A percentile compares a stretch with the other conserved stretches of the same genome.
These are phyloP conservation scores for Fraxinus nigra DNA, from an alignment of 305 asterid genomes.

Conservation along the genomic window DNA sequence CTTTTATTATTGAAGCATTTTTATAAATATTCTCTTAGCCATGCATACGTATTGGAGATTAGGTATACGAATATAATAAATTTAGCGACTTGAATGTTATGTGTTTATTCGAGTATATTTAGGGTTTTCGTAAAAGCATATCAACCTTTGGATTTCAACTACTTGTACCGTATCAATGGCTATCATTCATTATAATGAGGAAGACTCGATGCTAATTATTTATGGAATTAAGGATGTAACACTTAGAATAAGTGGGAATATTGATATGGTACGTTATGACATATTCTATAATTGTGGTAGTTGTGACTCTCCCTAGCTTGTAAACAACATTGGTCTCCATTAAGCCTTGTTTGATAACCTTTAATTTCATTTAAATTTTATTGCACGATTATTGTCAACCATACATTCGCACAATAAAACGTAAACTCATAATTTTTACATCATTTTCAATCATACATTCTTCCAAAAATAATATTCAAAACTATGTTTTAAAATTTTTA, in stretches of 20 bases:
- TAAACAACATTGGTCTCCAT: not conserved
- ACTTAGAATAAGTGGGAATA: constrained; percentile 38
- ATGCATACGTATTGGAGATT: constrained; percentile 28
- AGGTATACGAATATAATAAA: constrained; percentile 5
- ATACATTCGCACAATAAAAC: too few species aligned
- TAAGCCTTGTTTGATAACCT: too few species aligned
- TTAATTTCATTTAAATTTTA: too few species aligned
- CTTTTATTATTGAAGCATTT: constrained; percentile 29
- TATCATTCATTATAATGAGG: not conserved
- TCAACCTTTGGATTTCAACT: constrained; percentile 38
- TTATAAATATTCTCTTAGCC: constrained; percentile 27
- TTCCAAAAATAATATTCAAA: too few species aligned
- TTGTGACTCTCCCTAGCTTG: constrained; percentile 28
- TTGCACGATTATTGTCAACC: too few species aligned
- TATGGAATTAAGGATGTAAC: constrained; percentile 34
- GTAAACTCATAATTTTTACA: too few species aligned
- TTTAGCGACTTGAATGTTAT: constrained; percentile 5
- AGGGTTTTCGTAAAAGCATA: constrained; percentile 23
- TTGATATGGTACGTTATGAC: constrained; percentile 10
- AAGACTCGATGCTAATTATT: constrained; percentile 6
- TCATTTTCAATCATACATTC: too few species aligned
- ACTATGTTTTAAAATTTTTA: too few species aligned
- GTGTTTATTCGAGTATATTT: constrained; percentile 28
- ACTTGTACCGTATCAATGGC: constrained; percentile 34
- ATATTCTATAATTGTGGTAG: constrained; percentile 33